Base-by-base conservation (phyloP, 371 early-diverging fungal species). In the Mortierella polycephala region DNA sequence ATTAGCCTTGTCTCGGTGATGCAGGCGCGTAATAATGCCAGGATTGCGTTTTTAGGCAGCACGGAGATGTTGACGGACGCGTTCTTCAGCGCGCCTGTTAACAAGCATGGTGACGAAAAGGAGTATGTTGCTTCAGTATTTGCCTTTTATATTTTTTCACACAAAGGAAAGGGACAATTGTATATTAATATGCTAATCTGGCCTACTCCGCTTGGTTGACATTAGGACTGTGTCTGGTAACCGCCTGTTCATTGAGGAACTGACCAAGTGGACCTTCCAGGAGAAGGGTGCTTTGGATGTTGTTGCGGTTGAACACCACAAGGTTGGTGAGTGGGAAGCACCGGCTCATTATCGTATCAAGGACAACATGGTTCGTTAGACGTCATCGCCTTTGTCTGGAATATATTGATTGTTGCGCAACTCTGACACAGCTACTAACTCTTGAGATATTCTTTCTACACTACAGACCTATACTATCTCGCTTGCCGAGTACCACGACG, bases 251-350 rank as follows among this genome's bases (percentile, higher is more conserved):
- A 84, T 87, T 1, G 71, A 67, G 11, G 94, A 95, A 56, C 62
- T 99, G 46, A 79, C 86, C 47, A 87, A 93, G 74, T 99, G 99
- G 99, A 88, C 90, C 8, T 94, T 97, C 84, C 96, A 96, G 81
- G 96, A 97, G 80, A 94, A 91, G 84, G 86, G 92, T n/a, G 96
- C 95, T 10, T 82, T 99, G 42, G 90, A 90, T 66, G 87, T 92
- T 10, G 75, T 81, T 10, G 67, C 79, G 2, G 83, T 87, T 60
- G 73, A 75, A 45, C 97, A 96, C 82, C 92, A 94, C 79, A 92
- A 92, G 65, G 84, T 77, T 10, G 86, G 85, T 49, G 93, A 92
- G 58, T 82, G 74, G 8, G 84, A 86, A 60, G 88, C 90, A 59
- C 89, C 86, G 18, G 90, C 89, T 11, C 85, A 87, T 40, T 99